A percentile compares a stretch with the other conserved stretches of the same genome.
phyloP scores from a whole-genome alignment of 345 rosid genomes.

The Viola odorata region DNA sequence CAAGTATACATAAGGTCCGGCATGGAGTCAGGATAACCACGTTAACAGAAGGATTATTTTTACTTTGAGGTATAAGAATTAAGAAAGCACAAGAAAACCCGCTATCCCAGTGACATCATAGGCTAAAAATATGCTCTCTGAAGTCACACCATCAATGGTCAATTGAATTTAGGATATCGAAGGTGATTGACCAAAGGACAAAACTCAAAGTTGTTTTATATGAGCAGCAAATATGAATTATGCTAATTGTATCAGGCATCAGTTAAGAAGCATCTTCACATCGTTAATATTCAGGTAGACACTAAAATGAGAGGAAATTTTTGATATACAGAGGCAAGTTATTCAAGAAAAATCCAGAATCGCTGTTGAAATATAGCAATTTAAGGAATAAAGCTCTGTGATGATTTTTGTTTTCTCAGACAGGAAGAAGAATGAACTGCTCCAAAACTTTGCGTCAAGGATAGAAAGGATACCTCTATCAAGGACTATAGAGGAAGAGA shows the following conservation, averaged over 20 bases:
- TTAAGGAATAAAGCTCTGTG: slow-evolving; percentile 5
- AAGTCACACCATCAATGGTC: no score
- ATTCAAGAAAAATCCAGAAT: not conserved
- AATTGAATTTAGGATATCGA: no score
- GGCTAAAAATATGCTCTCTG: no score
- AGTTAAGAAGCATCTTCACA: no score
- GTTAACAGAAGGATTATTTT: not conserved
- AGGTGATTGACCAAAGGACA: no score
- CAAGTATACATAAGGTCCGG: no score
- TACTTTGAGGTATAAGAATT: no score
- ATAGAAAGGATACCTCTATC: slow-evolving; percentile 16
- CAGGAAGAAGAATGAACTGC: not conserved
- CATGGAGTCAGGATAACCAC: not conserved
- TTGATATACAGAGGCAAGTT: not conserved
- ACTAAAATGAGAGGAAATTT: not conserved
- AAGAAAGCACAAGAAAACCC: no score
- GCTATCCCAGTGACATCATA: no score
- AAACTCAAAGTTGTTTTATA: no score
- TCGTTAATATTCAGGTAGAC: not conserved
- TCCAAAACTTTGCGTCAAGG: slow-evolving; percentile 2
- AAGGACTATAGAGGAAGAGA: slow-evolving; percentile 25
- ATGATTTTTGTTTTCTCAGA: slow-evolving; percentile 17
- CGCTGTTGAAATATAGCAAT: not conserved
- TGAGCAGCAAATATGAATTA: no score
- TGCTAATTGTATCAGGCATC: no score